Conservation (phyloP, 305 asterid genomes). For the Withania somnifera region DNA sequence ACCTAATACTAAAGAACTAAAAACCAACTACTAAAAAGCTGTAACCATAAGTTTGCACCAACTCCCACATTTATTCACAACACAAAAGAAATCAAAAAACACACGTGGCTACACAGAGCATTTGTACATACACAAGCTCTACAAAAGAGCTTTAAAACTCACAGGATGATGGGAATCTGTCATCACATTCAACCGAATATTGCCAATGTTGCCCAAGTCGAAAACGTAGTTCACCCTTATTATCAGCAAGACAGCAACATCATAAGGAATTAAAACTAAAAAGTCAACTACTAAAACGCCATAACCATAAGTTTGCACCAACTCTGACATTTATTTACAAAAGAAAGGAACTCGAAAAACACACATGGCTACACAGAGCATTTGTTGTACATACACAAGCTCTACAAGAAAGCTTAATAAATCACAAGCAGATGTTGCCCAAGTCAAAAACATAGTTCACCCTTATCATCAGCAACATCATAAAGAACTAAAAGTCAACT, state of each 20-base stretch:
- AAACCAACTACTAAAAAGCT: not conserved
- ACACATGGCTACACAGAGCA: no score
- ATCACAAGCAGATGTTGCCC: constrained; percentile 24
- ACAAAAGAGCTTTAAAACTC: constrained; percentile 21
- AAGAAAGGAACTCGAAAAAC: not conserved
- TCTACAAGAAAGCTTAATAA: constrained; percentile 1
- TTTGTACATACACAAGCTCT: no score
- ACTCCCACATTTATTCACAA: not conserved
- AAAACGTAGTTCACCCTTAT: not conserved
- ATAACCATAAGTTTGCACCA: not conserved
- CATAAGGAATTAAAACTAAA: no score
- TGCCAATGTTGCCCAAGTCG: not conserved
- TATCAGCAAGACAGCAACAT: no score
- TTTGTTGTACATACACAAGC: no score
- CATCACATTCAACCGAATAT: no score
- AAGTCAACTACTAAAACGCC: not conserved
- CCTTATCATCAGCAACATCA: not conserved
- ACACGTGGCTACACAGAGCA: no score
- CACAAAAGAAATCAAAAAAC: not conserved
- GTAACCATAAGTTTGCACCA: not conserved
- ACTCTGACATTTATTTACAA: not conserved
- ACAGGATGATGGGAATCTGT: constrained; percentile 23
- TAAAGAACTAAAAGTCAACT: no score
- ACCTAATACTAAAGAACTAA: not conserved
- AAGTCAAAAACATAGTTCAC: not conserved